Conservation (phyloP, 345 rosid species). For the Sisymbrium altissimum region DNA sequence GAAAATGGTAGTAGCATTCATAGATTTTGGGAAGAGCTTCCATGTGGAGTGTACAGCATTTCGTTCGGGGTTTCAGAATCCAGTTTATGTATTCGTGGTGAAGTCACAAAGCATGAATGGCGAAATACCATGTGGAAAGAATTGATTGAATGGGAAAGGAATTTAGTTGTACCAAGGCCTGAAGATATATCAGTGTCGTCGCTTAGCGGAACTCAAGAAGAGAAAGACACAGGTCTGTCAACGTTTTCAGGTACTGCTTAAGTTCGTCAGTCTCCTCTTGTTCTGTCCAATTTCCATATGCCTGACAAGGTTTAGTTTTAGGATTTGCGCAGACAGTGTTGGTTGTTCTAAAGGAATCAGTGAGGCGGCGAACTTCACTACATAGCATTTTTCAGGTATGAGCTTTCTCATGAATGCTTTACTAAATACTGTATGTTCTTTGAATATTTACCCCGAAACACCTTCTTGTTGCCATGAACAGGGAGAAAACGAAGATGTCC, state of each 20-base stretch:
- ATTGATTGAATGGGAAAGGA: slow-evolving; percentile 75
- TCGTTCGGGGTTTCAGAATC: slow-evolving; percentile 37
- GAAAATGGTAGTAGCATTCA: slow-evolving; percentile 38
- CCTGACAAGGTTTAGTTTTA: slow-evolving; percentile 36
- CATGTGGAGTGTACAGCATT: slow-evolving; percentile 75
- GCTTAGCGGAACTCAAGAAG: not conserved
- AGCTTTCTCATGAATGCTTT: not conserved
- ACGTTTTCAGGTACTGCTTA: slow-evolving; percentile 28
- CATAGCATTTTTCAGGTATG: slow-evolving; percentile 60
- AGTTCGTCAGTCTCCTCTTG: not conserved
- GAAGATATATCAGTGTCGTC: slow-evolving; percentile 36
- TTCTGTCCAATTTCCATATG: not conserved
- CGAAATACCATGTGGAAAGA: slow-evolving; percentile 44
- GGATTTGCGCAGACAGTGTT: slow-evolving; percentile 53
- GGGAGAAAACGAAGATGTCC: slow-evolving; percentile 52
- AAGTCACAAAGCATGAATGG: slow-evolving; percentile 66
- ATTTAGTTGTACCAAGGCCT: slow-evolving; percentile 48
- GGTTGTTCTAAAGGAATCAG: slow-evolving; percentile 56
- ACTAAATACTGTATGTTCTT: not conserved
- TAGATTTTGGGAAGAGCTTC: slow-evolving; percentile 85
- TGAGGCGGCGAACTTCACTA: slow-evolving; percentile 58
- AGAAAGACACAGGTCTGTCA: slow-evolving; percentile 1
- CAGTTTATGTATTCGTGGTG: slow-evolving; percentile 41
- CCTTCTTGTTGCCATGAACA: slow-evolving; percentile 25
- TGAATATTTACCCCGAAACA: not conserved